Evolutionary conservation across 2,329 filamentous ascomycete species (phyloP), one percentile per base, ranked within the genome.

Genomic region (Arthrobotrys musiformis): DNA sequence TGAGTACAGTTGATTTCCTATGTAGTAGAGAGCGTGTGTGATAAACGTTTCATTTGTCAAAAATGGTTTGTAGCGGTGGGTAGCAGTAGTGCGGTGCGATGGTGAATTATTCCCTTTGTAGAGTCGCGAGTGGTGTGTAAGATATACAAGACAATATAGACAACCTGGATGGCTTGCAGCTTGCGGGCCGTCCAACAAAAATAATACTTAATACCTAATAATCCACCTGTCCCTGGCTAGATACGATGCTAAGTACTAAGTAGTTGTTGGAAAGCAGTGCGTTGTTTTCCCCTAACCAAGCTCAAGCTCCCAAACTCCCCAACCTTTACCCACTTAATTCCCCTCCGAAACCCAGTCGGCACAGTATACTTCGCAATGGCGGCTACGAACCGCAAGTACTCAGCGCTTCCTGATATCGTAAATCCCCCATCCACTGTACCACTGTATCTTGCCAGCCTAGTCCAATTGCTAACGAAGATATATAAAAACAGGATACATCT

Each of bases 391-490:
- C 73, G 73, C 44, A 77, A 77, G 86, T 95, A 94, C 82, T 92
- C 92, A 61, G 90, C 90, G 70, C 85, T 95, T 79, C 92, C 92
- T 70, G 92, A 94, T 83, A 85, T 95, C 83, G 92, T 94, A 85
- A 77, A 83, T 78, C 6, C 33, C 19, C 40, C n/a, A 68, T 15
- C 1, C 26, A 37, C 11, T 6, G 7, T 5, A 17, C n/a, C 26
- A 46, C 26, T 7, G 28, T 26, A n/a, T 19, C 17, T 24, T 70
- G 58, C 50, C 35, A 44, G 58, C 19, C 28, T 76, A 79, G 70
- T 73, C 76, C 37, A 52, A 52, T 70, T 30, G 24, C 24, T 26
- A 9, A 19, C 7, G n/a, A 15, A 40, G 22, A 40, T 75, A 67
- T n/a, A 30, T 52, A 22, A 24, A 30, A 30, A 64, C 80, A 96